A percentile compares a stretch with the other conserved stretches of the same genome.
Conservation (phyloP, 1,139 yeast species). For the Candida sp. region DNA sequence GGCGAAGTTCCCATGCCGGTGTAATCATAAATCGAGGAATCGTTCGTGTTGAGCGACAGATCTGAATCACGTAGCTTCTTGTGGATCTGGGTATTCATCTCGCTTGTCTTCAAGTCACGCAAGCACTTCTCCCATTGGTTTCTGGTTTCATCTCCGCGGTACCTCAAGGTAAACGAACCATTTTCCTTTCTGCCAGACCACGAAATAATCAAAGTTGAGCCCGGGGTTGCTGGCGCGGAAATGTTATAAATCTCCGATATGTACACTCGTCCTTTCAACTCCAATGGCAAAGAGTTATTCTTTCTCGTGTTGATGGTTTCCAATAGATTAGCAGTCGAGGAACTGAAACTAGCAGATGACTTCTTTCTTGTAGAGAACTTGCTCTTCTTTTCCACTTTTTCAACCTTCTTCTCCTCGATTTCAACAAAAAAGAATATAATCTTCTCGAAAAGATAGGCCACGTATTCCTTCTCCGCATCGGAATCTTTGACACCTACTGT, state of each 20-base stretch:
- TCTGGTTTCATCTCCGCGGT: conserved; percentile 71
- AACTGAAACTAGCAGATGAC: conserved; percentile 33
- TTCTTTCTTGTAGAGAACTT: conserved; percentile 48
- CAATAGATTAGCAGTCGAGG: conserved; percentile 39
- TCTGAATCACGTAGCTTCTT: conserved; percentile 45
- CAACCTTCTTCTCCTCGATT: conserved; percentile 23
- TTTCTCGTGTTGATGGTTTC: conserved; percentile 36
- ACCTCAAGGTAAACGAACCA: conserved; percentile 73
- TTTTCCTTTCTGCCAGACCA: conserved; percentile 83
- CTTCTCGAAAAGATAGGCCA: conserved; percentile 87
- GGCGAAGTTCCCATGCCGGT: conserved; percentile 13
- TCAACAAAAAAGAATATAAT: conserved; percentile 82
- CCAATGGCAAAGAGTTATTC: conserved; percentile 46
- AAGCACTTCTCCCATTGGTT: conserved; percentile 74
- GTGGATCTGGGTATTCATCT: conserved; percentile 46
- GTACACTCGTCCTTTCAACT: conserved; percentile 72
- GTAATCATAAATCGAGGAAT: conserved; percentile 27
- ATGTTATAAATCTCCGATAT: conserved; percentile 68
- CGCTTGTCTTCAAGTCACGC: conserved; percentile 44
- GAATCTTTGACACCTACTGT: conserved; percentile 76
- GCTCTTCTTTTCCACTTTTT: conserved; percentile 30
- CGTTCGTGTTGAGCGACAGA: conserved; percentile 24
- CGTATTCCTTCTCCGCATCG: conserved; percentile 86
- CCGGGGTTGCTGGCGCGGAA: conserved; percentile 38
- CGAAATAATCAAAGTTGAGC: conserved; percentile 67